Evolutionary conservation across 257 asterid genomes (phyloP), one percentile per base, ranked within the genome.

Genomic region (Solanum megistacrolobum): DNA sequence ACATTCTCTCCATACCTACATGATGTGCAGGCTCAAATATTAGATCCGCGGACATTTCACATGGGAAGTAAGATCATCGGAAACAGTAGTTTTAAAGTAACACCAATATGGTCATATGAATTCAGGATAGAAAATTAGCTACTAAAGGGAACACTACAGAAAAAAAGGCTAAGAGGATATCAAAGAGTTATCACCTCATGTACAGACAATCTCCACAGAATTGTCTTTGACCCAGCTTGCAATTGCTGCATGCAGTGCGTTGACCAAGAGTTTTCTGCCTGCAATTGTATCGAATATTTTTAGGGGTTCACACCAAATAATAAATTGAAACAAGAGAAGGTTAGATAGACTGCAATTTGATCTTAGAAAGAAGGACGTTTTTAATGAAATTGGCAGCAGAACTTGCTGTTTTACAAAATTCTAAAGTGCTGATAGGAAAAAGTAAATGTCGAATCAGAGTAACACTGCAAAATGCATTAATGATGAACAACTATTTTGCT

Each of bases 131-230:
- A 43, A 43, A 25, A 0, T 43, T 79, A 79, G 25, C 84, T 14
- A 79, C 38, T 7, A 43, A 79, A 41, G 36, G 14, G 36, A 79
- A 79, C 9, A 27, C 66, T 4, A 14, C 32, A 83, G 20, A 65
- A 2, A 89, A 85, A 58, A 41, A 10, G 20, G 20, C 69, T 6
- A 16, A 9, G 31, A 84, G 16, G 85, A 16, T 21, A 75, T 86
- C 62, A 18, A 31, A 32, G 82, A 62, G 81, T 69, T 88, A 84
- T 74, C 87, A 95, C 98, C 98, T 94, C 91, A 25, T 92, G 94
- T 89, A 92, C 36, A 95, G 90, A 92, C 96, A 95, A 90, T 95
- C 98, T 91, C 98, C 98, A 91, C 98, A 95, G 18, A 95, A 66
- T 89, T 94, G 96, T 78, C 98, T 95, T 6, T 89, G 65, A 34